Base-by-base conservation (phyloP, 2,329 filamentous ascomycete genomes). In the Diaporthe australafricana region DNA sequence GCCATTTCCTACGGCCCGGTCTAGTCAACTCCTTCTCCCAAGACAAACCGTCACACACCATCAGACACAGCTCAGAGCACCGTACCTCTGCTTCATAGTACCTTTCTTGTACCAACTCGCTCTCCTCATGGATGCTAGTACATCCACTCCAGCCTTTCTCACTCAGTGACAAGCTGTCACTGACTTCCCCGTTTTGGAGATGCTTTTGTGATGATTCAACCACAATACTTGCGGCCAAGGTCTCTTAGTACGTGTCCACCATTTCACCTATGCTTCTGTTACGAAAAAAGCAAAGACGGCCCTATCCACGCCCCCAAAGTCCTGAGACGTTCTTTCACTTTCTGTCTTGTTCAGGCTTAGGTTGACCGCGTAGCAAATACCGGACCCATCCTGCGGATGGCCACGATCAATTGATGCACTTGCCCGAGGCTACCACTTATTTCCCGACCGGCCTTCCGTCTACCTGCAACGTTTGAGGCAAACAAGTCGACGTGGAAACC, bases 321-420 rank as follows among this genome's bases (percentile, higher is more conserved):
- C 12, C 25, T 66, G 42, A 47, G 42, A 45, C 45, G 56, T 67
- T 40, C 57, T 32, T 27, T 25, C 38, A 56, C 52, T 68, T 17
- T 66, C 56, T 57, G 27, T 69, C 47, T 57, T 68, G 20, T 38
- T 70, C 40, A 63, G 71, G 71, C n/a, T 27, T 55, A 60, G 71
- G 62, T 56, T 55, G 42, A 17, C 63, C 50, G 50, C 35, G 55
- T 73, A 35, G 72, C 66, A 74, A 74, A 73, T 74, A 73, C 70
- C 68, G 72, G 67, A 56, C 50, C 53, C 45, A 27, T 57, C 68
- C 71, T 60, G 48, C 53, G 56, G 30, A 53, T 32, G 30, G 57
- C 50, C 48, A 42, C 40, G 47, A 62, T 62, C 57, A 55, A 70
- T 53, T 30, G 56, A 48, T 74, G 73, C 73, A 74, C 14, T 68